Evolutionary conservation across 2,329 filamentous ascomycete species (phyloP), one percentile per base, ranked within the genome.

Genomic region (Neonectria ditissima): DNA sequence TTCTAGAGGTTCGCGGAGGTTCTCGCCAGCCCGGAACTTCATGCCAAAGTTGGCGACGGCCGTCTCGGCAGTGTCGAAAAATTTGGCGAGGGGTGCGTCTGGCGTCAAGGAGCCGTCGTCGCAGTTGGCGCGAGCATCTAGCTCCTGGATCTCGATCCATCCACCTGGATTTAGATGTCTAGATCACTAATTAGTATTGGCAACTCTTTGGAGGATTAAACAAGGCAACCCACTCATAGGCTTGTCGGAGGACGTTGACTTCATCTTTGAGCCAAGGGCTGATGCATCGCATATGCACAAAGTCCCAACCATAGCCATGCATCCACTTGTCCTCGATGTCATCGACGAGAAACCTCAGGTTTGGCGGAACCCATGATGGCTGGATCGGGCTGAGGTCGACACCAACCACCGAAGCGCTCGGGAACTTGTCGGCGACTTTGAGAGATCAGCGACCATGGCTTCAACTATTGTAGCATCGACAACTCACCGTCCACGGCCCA

Each of bases 321-420:
- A 67, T 65, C 87, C 87, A 89, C 0, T 83, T 79, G 54, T 84
- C 80, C 67, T 88, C 77, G 14, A 76, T 72, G 32, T 79, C 77
- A 26, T 79, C 77, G 14, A 79, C 77, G 7, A 80, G 57, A 16
- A 81, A 81, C 24, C 71, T 73, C 24, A 81, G 75, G n/a, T 81
- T 81, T 0, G 79, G 77, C 1, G 79, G 79, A 0, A 80, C 78
- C 79, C 78, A 80, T 4, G 55, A 51, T 0, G 72, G 71, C 2
- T 74, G 72, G 3, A 74, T 74, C 1, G 72, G 72, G 5, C 65
- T 69, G 1, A 74, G 61, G 8, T 74, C 72, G 2, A 73, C 68
- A 2, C 69, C 72, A 2, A 72, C 16, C 0, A 74, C 65, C 0
- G 69, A 66, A 9, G 72, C 71, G 10, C 67, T 56, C 14, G 72